Conservation (phyloP, 2,329 filamentous ascomycete species). For the Talaromyces sp. region DNA sequence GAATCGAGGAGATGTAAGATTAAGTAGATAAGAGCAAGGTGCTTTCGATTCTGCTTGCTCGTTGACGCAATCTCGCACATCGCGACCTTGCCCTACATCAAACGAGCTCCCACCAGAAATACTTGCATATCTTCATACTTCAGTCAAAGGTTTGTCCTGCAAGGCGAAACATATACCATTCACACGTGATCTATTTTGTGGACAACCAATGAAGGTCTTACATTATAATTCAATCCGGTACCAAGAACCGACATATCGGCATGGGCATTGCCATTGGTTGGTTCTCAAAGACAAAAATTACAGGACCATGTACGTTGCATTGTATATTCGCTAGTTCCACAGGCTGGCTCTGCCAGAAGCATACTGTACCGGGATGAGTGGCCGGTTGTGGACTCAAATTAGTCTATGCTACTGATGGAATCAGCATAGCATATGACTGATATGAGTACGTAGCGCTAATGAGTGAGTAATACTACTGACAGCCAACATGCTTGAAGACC, state of each 20-base stretch:
- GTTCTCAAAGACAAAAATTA: background rate
- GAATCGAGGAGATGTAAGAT: too few species aligned
- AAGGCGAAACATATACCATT: too few species aligned
- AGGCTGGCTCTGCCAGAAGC: background rate
- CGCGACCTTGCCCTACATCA: background rate
- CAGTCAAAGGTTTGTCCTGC: too few species aligned
- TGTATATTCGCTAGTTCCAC: background rate
- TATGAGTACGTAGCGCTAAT: too few species aligned
- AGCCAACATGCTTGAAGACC: background rate
- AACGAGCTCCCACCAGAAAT: background rate
- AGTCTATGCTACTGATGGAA: background rate
- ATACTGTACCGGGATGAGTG: background rate
- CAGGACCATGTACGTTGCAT: background rate
- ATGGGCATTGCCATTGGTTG: background rate
- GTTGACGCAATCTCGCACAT: background rate
- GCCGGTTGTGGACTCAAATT: background rate
- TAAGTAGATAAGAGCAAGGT: background rate
- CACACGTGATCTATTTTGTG: background rate
- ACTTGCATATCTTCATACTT: background rate
- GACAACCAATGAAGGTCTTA: background rate
- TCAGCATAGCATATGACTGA: background rate
- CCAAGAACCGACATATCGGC: background rate
- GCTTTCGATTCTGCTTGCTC: background rate
- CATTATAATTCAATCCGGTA: background rate
- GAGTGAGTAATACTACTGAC: too few species aligned